These are phyloP conservation scores for Xylaria polymorpha DNA, from an alignment of 2,329 filamentous ascomycete genomes.

Conservation along the genomic window DNA sequence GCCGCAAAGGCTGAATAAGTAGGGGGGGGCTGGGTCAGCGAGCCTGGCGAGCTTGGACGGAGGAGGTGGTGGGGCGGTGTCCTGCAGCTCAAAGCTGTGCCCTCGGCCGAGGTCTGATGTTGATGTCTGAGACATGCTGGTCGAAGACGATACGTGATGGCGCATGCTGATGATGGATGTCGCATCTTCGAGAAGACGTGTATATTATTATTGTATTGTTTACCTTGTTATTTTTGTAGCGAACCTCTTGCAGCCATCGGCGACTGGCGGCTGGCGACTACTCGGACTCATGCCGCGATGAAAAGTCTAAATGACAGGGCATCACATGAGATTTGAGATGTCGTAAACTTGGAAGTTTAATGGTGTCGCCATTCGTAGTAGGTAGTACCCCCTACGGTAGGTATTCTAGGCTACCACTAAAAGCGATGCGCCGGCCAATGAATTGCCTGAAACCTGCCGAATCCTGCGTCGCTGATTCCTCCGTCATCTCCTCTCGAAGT, in stretches of 20 bases:
- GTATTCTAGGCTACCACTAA: conserved; percentile 19
- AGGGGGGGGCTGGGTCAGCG: conserved; percentile 10
- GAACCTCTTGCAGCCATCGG: background rate
- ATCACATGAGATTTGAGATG: no score
- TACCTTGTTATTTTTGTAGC: background rate
- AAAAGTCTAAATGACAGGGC: conserved; percentile 2
- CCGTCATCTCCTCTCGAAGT: conserved; percentile 3
- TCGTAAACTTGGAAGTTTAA: no score
- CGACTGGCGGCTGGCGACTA: conserved; percentile 1
- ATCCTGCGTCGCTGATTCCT: conserved; percentile 16
- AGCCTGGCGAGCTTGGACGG: no score
- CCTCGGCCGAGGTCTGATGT: background rate
- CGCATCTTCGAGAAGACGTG: conserved; percentile 20
- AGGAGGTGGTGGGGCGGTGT: background rate
- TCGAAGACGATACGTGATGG: conserved; percentile 15
- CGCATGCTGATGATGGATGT: background rate
- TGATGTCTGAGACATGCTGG: conserved; percentile 15
- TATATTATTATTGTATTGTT: background rate
- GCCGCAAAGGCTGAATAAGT: conserved; percentile 42
- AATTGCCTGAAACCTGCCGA: conserved; percentile 18
- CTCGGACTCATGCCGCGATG: background rate
- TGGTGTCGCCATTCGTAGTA: background rate
- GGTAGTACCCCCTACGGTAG: no score
- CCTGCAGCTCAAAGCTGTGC: background rate
- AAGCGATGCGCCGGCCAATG: background rate